Base-by-base conservation (phyloP, 108 stramenopile genomes). In the Seminavis robusta region DNA sequence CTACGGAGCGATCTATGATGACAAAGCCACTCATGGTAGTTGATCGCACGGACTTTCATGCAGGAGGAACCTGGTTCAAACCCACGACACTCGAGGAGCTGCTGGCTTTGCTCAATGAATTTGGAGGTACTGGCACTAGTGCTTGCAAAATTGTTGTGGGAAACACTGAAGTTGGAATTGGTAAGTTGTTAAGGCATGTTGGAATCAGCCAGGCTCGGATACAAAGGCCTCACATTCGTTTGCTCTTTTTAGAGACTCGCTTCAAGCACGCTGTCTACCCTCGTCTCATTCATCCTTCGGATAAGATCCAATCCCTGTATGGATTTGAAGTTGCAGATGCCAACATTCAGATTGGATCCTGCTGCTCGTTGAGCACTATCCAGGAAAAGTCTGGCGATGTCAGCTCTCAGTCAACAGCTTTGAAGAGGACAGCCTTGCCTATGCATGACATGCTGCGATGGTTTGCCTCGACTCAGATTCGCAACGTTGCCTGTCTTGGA, bases 391-490 rank as follows among this genome's bases (percentile, higher is more conserved):
- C 80, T 52, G 70, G 70, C 15, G 55, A 63, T 20, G 20, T 74
- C 33, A 59, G 72, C 30, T 47, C 55, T n/a, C 34, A 32, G 15
- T 17, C 37, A 31, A 7, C 46, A 3, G 21, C 9, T 24, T 47
- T 44, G 25, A 36, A 13, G 7, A 71, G 85, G 31, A 85, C 82
- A 0, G 72, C 82, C 15, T 48, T 56, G 41, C 92, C 94, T 6
- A 91, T 92, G 41, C 81, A 88, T 25, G 79, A 94, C 49, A 96
- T 97, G 94, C 71, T 97, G 32, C 76, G 94, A 4, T 97, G 97
- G 97, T 97, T 97, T 54, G 97, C 95, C 9, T 96, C 95, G 3
- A 93, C 91, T 10, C 97, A 97, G 64, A 96, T 97, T 47, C 72
- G 97, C 15, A 97, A 97, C 54, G 94, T 94, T 26, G 95, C 95